Evolutionary conservation across 2,329 filamentous ascomycete species (phyloP), one percentile per base, ranked within the genome.

Genomic region (Alternaria triticimaculans): DNA sequence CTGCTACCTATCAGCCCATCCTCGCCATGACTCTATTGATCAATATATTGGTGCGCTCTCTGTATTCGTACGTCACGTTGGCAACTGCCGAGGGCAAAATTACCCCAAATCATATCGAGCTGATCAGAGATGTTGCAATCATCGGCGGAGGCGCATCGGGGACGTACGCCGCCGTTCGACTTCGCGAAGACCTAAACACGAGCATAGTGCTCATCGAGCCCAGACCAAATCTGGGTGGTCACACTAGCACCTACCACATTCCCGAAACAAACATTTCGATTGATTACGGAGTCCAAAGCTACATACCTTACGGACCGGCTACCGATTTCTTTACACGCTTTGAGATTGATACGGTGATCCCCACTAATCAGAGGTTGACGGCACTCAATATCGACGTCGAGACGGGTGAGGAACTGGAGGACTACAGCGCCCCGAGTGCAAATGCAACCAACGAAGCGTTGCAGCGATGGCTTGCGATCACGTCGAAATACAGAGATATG

Each of bases 191-290:
- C 58, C 55, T 74, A 37, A 79, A 79, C 54, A 75, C 78, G n/a
- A 80, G 63, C n/a, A 77, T 85, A 14, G 74, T 78, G 2, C 58
- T 85, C 7, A 70, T 85, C 25, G 84, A 85, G 63, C 72, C 75
- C 41, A 65, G 80, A 55, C 61, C 66, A 25, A 66, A 58, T 21
- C 72, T 86, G 64, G 85, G 85, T 20, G 85, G 85, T 4, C 84
- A 86, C 63, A 82, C 84, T 11, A 76, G 83, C 43, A 86, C 83
- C 10, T 87, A 84, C 67, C 76, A 71, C 4, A 82, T 82, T 43
- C 75, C 80, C 14, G 54, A 51, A 1, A 81, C 79, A 6, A 74
- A 76, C 15, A 59, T 64, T 1, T 75, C 72, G 1, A 58, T 80
- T 57, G 78, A 84, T 60, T 78, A 75, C 62, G 81, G 81, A 9